Evolutionary conservation across 495 filamentous ascomycete genomes (phyloP).

Genomic region (Xylaria castorea): DNA sequence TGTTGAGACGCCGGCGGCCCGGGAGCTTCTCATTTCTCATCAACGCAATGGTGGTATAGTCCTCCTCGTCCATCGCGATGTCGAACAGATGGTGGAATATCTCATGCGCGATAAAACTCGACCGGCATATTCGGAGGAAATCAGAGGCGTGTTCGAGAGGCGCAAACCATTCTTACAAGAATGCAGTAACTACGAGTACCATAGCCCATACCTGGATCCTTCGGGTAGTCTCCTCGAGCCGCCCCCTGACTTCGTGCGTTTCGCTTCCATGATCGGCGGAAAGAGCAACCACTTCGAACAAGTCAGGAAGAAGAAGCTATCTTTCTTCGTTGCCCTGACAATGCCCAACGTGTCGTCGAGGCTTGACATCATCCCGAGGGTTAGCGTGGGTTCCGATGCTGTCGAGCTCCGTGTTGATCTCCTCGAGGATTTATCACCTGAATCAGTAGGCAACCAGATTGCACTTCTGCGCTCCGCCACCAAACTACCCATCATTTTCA

Average conservation of each 20-base stretch:
- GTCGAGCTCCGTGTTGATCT: slow-evolving; percentile 95
- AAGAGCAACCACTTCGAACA: slow-evolving; percentile 66
- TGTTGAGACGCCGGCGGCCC: slow-evolving; percentile 84
- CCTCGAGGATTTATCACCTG: slow-evolving; percentile 74
- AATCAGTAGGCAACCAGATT: slow-evolving; percentile 83
- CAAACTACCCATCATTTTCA: slow-evolving; percentile 92
- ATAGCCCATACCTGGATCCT: slow-evolving; percentile 72
- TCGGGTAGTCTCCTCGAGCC: slow-evolving; percentile 65
- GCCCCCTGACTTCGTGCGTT: slow-evolving; percentile 79
- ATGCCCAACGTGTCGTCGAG: slow-evolving; percentile 72
- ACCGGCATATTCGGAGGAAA: slow-evolving; percentile 92
- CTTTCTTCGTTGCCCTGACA: slow-evolving; percentile 93
- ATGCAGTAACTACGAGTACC: slow-evolving; percentile 95
- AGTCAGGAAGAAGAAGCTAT: slow-evolving; percentile 73
- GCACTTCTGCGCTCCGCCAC: slow-evolving; percentile 76
- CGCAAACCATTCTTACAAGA: slow-evolving; percentile 90
- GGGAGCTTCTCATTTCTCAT: slow-evolving; percentile 75
- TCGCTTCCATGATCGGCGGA: slow-evolving; percentile 76
- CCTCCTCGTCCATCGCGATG: slow-evolving; percentile 84
- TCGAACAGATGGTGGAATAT: slow-evolving; percentile 87
- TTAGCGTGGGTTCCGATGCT: slow-evolving; percentile 87
- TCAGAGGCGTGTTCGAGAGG: slow-evolving; percentile 89
- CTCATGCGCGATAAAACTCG: slow-evolving; percentile 88
- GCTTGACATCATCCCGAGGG: slow-evolving; percentile 68
- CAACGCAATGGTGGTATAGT: slow-evolving; percentile 86